Conservation (phyloP, 345 rosid species). For the Lagerstroemia speciosa region DNA sequence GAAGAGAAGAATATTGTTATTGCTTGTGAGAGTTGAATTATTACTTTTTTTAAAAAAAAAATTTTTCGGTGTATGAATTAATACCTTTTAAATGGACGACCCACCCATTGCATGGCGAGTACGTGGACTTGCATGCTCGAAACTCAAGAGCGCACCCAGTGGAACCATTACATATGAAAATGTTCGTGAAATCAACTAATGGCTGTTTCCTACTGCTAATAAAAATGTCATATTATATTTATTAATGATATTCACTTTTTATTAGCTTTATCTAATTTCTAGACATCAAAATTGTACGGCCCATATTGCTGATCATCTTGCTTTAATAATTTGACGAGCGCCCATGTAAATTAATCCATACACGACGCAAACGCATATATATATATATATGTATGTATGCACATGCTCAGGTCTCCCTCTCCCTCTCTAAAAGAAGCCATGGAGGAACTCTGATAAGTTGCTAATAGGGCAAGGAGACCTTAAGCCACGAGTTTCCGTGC, state of each 20-base stretch:
- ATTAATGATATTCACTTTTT: too few species aligned
- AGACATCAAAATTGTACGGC: too few species aligned
- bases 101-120: slow-evolving; percentile 4
- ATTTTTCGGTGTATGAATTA: too few species aligned
- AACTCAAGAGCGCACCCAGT: not conserved
- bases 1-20: not conserved
- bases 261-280: too few species aligned
- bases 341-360: not conserved
- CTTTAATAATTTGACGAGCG: not conserved
- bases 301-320: too few species aligned
- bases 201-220: too few species aligned
- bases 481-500: not conserved
- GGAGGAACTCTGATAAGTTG: not conserved
- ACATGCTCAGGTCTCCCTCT: not conserved
- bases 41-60: too few species aligned
- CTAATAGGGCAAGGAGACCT: not conserved
- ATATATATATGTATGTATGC: too few species aligned
- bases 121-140: slow-evolving; percentile 5
- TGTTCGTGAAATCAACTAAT: too few species aligned
- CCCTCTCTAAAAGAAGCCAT: not conserved
- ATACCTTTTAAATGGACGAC: too few species aligned
- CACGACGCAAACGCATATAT: not conserved
- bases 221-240: too few species aligned
- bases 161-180: not conserved
- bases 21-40: not conserved